A percentile compares a stretch with the other conserved stretches of the same genome.
phyloP scores from a whole-genome alignment of 2,329 filamentous ascomycete species.

The Mycosphaerella sp. region DNA sequence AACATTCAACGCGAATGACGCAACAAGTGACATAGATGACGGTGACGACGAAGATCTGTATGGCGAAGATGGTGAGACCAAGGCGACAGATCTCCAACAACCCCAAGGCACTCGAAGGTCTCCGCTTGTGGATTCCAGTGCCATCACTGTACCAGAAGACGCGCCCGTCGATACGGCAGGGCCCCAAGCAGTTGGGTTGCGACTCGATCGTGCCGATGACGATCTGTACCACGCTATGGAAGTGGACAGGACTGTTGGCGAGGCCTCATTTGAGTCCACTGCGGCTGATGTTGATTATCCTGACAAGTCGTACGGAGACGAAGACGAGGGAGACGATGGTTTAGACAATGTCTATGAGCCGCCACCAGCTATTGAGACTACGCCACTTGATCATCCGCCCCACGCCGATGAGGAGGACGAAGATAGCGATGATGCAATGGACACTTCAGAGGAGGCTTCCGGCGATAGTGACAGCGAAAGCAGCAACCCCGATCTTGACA shows the following conservation, averaged over 20 bases:
- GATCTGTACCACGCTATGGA: conserved; percentile 9
- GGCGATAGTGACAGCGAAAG: conserved; percentile 3
- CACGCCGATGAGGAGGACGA: conserved; percentile 5
- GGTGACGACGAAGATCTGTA: conserved; percentile 16
- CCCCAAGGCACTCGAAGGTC: neutral
- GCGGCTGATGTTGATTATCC: neutral
- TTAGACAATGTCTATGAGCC: conserved; percentile 11
- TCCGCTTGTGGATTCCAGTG: neutral
- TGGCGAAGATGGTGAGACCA: neutral
- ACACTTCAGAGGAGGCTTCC: conserved; percentile 17
- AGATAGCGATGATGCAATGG: conserved; percentile 22
- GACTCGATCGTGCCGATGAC: conserved; percentile 1
- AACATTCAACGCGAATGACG: neutral
- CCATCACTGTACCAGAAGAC: neutral
- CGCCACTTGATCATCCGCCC: neutral
- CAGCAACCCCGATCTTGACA: neutral
- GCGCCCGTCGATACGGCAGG: neutral
- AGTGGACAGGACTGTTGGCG: neutral
- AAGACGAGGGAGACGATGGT: conserved; percentile 6
- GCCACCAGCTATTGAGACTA: neutral
- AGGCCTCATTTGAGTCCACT: neutral
- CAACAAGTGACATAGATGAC: conserved; percentile 11
- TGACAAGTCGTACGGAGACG: neutral
- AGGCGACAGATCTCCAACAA: neutral
- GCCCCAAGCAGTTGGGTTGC: neutral